Base-by-base conservation (phyloP, 805 yeast species). In the Brettanomyces bruxellensis region DNA sequence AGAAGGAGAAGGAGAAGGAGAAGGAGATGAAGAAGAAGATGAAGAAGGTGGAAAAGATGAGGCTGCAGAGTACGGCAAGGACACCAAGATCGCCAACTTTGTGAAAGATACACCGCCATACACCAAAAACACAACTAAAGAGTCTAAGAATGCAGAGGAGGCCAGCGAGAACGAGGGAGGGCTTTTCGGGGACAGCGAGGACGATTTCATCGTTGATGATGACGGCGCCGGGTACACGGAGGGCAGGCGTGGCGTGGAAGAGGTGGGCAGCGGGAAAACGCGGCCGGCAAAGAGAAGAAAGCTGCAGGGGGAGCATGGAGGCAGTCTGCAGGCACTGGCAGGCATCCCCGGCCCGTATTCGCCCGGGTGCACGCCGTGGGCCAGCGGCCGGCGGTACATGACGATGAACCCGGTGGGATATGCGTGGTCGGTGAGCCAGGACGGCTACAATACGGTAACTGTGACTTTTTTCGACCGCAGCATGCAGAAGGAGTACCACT, bases 311-410 rank as follows among this genome's bases (percentile, higher is more conserved):
- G 18, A 30, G 25, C 38, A 41, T 4, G 38, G 38, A 23, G 22
- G 38, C 38, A 35, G 14, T 8, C 13, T 34, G 38, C 38, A 28
- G 18, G n/a, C 11, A 28, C 14, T 6, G 30, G 18, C 34, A 37
- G 40, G 22, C n/a, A 11, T 14, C 9, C 41, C 25, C 24, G 7
- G 56, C 41, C 90, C 96, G 0, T 83, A 80, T 54, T 87, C 95
- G 3, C 85, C 87, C 1, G 98, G 98, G 1, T 77, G 84, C 5
- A 91, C 98, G 0, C 95, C 96, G 0, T 89, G 90, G 83, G 64
- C 65, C 32, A 46, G 49, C 23, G 66, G 68, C 44, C 76, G 91
- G 62, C 71, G 96, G 45, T 90, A 88, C 56, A 65, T 91, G 38
- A 79, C 88, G 22, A 86, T 90, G 73, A 86, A 86, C 55, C 70